Percentiles rank a stretch among this genome's conserved stretches.
Conservation (phyloP, 176 grass and related monocot genomes). For the Hsuehochloa calcarea region DNA sequence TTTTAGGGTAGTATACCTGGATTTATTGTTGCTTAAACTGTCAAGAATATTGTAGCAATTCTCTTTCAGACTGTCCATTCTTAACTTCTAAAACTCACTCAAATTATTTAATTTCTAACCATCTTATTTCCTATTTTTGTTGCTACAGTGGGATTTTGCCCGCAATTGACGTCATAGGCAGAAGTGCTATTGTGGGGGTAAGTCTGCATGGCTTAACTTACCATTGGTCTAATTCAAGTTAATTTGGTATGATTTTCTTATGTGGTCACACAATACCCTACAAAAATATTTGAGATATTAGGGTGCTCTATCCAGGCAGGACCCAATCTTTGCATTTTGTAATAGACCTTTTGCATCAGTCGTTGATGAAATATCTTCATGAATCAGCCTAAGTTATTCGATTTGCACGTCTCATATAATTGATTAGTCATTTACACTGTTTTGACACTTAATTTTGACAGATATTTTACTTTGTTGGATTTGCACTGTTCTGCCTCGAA, state of each 20-base stretch:
- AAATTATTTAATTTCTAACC: conserved; percentile 17
- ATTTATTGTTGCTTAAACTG: conserved; percentile 20
- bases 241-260: background rate
- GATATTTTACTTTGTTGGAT: conserved; percentile 98
- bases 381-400: background rate
- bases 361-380: background rate
- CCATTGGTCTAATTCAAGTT: background rate
- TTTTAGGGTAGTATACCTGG: background rate
- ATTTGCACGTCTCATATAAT: background rate
- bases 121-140: background rate
- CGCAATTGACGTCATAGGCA: conserved; percentile 77
- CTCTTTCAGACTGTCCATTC: background rate
- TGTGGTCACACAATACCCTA: background rate
- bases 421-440: conserved; percentile 5
- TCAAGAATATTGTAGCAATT: background rate
- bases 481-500: conserved; percentile 86
- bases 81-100: background rate
- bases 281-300: background rate
- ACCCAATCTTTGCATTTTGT: conserved; percentile 11
- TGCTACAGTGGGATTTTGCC: conserved; percentile 83
- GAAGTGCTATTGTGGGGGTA: conserved; percentile 76
- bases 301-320: background rate
- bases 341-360: background rate
- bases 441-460: conserved; percentile 34
- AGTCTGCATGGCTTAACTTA: conserved; percentile 15